These are phyloP conservation scores for Globisporangium sylvaticum DNA, from an alignment of 352 stramenopile genomes.

Conservation along the genomic window DNA sequence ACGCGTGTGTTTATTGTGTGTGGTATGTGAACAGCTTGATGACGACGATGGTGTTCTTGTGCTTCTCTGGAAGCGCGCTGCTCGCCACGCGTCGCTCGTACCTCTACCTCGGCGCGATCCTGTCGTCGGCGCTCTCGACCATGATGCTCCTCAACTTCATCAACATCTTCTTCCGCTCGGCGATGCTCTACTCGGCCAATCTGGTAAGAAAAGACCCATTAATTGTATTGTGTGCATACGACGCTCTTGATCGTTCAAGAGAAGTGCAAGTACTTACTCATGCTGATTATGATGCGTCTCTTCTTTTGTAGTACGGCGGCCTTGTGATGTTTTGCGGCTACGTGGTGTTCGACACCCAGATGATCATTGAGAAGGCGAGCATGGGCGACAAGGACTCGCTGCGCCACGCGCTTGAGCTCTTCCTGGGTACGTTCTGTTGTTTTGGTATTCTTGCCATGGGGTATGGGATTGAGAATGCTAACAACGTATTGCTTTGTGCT, in stretches of 20 bases:
- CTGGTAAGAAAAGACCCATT: constrained; percentile 30
- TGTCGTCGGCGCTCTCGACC: constrained; percentile 62
- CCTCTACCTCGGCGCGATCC: constrained; percentile 78
- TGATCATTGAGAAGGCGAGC: constrained; percentile 88
- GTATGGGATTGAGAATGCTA: not conserved
- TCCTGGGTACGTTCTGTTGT: constrained; percentile 50
- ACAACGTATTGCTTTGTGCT: constrained; percentile 1
- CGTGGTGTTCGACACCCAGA: constrained; percentile 89
- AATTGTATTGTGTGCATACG: not conserved
- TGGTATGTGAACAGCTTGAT: constrained; percentile 34
- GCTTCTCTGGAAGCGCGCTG: constrained; percentile 80
- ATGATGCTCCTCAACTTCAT: constrained; percentile 46
- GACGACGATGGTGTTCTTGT: constrained; percentile 82
- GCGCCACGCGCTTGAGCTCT: constrained; percentile 80
- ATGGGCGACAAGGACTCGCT: constrained; percentile 82
- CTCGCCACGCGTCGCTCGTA: constrained; percentile 74
- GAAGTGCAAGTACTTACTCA: constrained; percentile 1
- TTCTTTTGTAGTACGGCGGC: constrained; percentile 54
- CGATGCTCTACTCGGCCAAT: constrained; percentile 48
- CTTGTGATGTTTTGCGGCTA: constrained; percentile 88
- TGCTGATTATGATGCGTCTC: not conserved
- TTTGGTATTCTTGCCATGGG: not conserved
- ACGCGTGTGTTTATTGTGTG: not conserved
- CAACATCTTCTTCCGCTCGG: constrained; percentile 65
- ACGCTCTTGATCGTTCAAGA: not conserved